phyloP scores from a whole-genome alignment of 805 yeast species.

The Candida nitratophila region DNA sequence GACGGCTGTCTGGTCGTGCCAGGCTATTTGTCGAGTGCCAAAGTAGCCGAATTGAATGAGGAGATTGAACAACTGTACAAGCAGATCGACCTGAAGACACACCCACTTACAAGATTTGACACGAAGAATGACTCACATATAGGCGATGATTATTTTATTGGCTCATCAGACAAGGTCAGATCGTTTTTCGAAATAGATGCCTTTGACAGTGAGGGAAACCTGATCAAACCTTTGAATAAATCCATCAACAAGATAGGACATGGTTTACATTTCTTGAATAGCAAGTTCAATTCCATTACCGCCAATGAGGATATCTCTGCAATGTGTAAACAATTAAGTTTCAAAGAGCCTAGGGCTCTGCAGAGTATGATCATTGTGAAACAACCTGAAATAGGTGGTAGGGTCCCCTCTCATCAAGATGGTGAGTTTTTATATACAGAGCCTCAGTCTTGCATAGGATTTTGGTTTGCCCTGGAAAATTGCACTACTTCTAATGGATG shows the following conservation, averaged over 20 bases:
- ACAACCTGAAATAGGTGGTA: slow-evolving; percentile 66
- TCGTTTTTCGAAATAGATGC: slow-evolving; percentile 72
- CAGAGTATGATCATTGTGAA: slow-evolving; percentile 78
- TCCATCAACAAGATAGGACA: slow-evolving; percentile 79
- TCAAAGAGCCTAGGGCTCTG: slow-evolving; percentile 59
- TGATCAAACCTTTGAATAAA: slow-evolving; percentile 43
- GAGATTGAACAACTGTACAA: slow-evolving; percentile 39
- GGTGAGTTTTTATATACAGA: slow-evolving; percentile 65
- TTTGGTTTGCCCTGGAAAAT: slow-evolving; percentile 77
- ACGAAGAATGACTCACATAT: slow-evolving; percentile 53
- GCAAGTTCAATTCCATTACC: slow-evolving; percentile 42
- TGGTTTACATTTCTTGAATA: slow-evolving; percentile 56
- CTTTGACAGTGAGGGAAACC: slow-evolving; percentile 43
- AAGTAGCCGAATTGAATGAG: slow-evolving; percentile 32
- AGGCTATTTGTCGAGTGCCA: slow-evolving; percentile 39
- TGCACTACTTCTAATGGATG: slow-evolving; percentile 66
- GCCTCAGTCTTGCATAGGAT: slow-evolving; percentile 69
- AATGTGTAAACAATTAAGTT: slow-evolving; percentile 46
- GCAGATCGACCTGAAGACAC: slow-evolving; percentile 44
- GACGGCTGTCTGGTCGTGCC: slow-evolving; percentile 62
- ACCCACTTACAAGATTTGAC: slow-evolving; percentile 66
- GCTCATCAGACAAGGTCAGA: slow-evolving; percentile 60
- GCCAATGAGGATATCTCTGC: slow-evolving; percentile 40
- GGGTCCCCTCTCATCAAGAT: slow-evolving; percentile 75
- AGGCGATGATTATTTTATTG: slow-evolving; percentile 66